Evolutionary conservation across 441 rosid genomes (phyloP).

Genomic region (Erodium texanum): DNA sequence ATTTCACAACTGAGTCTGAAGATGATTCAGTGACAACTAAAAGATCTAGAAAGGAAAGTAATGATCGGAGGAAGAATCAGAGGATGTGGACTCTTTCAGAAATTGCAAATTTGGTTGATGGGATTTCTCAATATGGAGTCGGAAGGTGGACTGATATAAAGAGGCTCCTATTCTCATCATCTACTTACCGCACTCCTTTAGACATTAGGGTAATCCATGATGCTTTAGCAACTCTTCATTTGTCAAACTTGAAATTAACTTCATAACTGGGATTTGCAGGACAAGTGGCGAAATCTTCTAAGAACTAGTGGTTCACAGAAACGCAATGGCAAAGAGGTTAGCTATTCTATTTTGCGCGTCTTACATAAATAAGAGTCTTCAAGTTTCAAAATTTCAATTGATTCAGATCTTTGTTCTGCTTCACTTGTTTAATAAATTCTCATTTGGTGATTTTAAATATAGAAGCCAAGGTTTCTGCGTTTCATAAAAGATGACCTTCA

Average conservation of each 20-base stretch:
- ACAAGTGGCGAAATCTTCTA: conserved; percentile 95
- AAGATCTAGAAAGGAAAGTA: conserved; percentile 26
- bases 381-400: neutral
- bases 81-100: conserved; percentile 78
- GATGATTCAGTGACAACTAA: conserved; percentile 31
- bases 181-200: conserved; percentile 68
- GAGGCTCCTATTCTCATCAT: conserved; percentile 49
- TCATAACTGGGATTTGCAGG: conserved; percentile 40
- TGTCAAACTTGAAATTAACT: conserved; percentile 14
- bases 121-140: conserved; percentile 71
- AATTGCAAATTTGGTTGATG: conserved; percentile 72
- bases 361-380: neutral
- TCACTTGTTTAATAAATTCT: conserved; percentile 1
- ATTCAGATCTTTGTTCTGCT: neutral
- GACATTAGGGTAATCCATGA: conserved; percentile 69
- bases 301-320: conserved; percentile 44
- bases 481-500: neutral
- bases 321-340: conserved; percentile 47
- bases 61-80: conserved; percentile 78
- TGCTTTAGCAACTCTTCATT: conserved; percentile 12
- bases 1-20: conserved; percentile 43
- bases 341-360: neutral
- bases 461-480: neutral
- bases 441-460: conserved; percentile 6
- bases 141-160: conserved; percentile 95